Conservation (phyloP, 495 filamentous ascomycete species). For the Opeltia flavorubescens region DNA sequence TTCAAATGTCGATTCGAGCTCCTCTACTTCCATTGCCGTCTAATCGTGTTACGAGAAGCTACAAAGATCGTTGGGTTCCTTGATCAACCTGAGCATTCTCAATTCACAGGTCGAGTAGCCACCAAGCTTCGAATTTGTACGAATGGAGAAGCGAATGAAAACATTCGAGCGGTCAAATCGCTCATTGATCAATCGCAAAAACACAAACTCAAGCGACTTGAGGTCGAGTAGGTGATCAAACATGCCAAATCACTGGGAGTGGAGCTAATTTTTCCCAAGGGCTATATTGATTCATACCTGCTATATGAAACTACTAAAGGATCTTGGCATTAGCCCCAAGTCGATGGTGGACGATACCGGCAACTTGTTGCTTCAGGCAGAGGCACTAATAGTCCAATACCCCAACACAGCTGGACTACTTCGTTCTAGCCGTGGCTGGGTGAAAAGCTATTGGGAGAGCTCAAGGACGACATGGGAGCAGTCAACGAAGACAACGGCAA, state of each 20-base stretch:
- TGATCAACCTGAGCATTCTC: not conserved
- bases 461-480: not conserved
- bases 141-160: not conserved
- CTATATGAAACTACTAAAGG: too few relatives aligned
- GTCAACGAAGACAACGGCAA: too few relatives aligned
- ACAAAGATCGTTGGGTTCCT: conserved; percentile 4
- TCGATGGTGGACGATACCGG: too few relatives aligned
- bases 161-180: not conserved
- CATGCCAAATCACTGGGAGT: not conserved
- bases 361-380: not conserved
- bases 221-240: conserved; percentile 6
- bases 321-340: too few relatives aligned
- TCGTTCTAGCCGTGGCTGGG: not conserved
- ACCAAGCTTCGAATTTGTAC: conserved; percentile 1
- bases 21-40: conserved; percentile 8
- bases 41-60: conserved; percentile 11
- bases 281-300: not conserved
- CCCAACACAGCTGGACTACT: conserved; percentile 9
- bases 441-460: conserved; percentile 1
- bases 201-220: conserved; percentile 9
- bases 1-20: conserved; percentile 9
- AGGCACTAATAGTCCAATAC: conserved; percentile 1
- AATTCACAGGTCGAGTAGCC: conserved; percentile 5
- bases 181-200: conserved; percentile 4
- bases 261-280: not conserved